Evolutionary conservation across 305 asterid genomes (phyloP), one percentile per base, ranked within the genome.

Genomic region (Petunia hybrid): DNA sequence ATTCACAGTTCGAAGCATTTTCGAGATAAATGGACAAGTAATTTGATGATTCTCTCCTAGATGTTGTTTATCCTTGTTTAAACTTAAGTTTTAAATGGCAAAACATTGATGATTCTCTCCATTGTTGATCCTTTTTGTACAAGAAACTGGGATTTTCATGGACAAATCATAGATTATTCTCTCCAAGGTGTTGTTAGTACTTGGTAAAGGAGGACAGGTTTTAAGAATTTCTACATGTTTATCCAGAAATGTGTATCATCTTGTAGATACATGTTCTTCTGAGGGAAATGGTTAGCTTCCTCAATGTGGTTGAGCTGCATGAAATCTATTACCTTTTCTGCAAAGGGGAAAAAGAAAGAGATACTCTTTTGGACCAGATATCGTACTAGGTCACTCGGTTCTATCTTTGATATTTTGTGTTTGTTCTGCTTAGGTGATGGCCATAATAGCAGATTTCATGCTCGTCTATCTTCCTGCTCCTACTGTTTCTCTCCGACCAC

Each of bases 381-480:
- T 12, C 51, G 46, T 45, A 31, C 59, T 71, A 5, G 62, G 78
- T 48, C 31, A 1, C 62, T 31, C 35, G 51, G 78, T 73, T 73
- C 31, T 73, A 35, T 48, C 36, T 38, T 69, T 81, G 57, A 79
- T 53, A 45, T 73, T 70, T 46, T 73, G 71, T 81, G 78, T 82
- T 78, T 80, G 55, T 61, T 79, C 40, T 84, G 41, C 74, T 63
- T 85, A 93, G 98, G 97, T 89, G 78, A 95, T 93, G 99, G 98
- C 99, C 40, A 76, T 95, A 73, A 89, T 95, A 85, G 99, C 99
- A 78, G 98, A 95, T 91, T 95, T 93, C 89, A 95, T 93, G 99
- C 98, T 93, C 61, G 98, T 95, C 65, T 95, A 91, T 86, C 99
- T 95, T 82, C 99, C 98, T 9, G 99, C 98, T 79, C 99, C 98